phyloP scores from a whole-genome alignment of 108 stramenopile species.

The Cylindrotheca fusiformis region DNA sequence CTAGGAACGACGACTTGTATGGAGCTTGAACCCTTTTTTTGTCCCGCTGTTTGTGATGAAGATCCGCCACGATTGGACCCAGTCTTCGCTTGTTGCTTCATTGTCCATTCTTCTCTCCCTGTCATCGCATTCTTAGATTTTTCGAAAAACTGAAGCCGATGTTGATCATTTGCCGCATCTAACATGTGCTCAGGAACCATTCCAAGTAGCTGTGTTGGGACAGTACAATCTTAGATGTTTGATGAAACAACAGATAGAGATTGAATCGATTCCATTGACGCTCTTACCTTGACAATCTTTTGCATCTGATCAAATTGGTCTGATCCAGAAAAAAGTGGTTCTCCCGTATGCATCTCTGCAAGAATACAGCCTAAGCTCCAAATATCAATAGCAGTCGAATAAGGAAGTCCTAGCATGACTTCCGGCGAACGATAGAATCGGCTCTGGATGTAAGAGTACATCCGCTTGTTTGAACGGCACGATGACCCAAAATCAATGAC shows the following conservation, averaged over 20 bases:
- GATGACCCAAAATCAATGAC: conserved; percentile 98
- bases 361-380: conserved; percentile 98
- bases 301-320: conserved; percentile 98
- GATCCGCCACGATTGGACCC: conserved; percentile 24
- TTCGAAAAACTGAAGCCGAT: conserved; percentile 79
- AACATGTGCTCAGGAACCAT: conserved; percentile 85
- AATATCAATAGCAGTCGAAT: conserved; percentile 96
- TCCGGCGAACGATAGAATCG: conserved; percentile 98
- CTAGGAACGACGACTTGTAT: conserved; percentile 62
- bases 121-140: conserved; percentile 22
- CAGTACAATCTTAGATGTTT: no score
- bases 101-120: conserved; percentile 43
- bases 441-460: conserved; percentile 99
- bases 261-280: neutral
- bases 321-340: conserved; percentile 95
- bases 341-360: conserved; percentile 98
- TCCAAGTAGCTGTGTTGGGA: conserved; percentile 64
- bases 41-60: conserved; percentile 11
- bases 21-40: neutral
- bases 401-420: conserved; percentile 96
- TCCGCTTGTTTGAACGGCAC: conserved; percentile 84
- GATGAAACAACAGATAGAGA: no score
- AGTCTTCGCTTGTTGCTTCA: conserved; percentile 38
- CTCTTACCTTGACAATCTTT: conserved; percentile 88
- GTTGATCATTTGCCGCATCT: conserved; percentile 65